Conservation (phyloP, 495 filamentous ascomycete species). For the Aspergillus bertholletiae region DNA sequence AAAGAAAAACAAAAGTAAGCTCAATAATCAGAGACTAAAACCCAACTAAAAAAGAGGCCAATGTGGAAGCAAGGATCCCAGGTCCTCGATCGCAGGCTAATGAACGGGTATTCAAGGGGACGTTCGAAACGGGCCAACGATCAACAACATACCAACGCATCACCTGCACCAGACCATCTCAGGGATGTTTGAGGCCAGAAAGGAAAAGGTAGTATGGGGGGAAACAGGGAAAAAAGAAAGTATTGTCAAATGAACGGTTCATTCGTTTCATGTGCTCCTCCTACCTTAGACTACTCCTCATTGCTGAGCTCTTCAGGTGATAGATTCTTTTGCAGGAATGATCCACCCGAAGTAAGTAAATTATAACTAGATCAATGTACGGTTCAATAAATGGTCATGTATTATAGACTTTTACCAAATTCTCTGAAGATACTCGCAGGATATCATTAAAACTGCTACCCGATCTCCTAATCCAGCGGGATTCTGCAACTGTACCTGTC, state of each 20-base stretch:
- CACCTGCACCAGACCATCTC: slow-evolving; percentile 9
- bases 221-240: too few species aligned
- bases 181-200: background rate
- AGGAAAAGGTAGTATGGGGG: background rate
- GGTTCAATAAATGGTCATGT: too few species aligned
- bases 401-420: too few species aligned
- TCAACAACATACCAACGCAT: slow-evolving; percentile 11
- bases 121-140: slow-evolving; percentile 2
- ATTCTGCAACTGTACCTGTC: slow-evolving; percentile 1
- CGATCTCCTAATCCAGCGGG: background rate
- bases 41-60: background rate
- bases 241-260: background rate
- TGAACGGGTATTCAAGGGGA: slow-evolving; percentile 13
- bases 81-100: slow-evolving; percentile 4
- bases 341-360: background rate
- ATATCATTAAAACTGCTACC: background rate
- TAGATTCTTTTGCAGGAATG: background rate
- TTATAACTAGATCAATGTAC: too few species aligned
- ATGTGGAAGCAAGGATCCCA: slow-evolving; percentile 11
- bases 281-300: too few species aligned
- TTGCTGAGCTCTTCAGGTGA: background rate
- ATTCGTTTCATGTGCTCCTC: background rate
- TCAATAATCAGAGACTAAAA: slow-evolving; percentile 5
- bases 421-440: too few species aligned
- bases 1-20: background rate